A percentile compares a stretch with the other conserved stretches of the same genome.
Evolutionary conservation across 352 stramenopile species (phyloP).

Genomic region (Phytophthora megakarya): DNA sequence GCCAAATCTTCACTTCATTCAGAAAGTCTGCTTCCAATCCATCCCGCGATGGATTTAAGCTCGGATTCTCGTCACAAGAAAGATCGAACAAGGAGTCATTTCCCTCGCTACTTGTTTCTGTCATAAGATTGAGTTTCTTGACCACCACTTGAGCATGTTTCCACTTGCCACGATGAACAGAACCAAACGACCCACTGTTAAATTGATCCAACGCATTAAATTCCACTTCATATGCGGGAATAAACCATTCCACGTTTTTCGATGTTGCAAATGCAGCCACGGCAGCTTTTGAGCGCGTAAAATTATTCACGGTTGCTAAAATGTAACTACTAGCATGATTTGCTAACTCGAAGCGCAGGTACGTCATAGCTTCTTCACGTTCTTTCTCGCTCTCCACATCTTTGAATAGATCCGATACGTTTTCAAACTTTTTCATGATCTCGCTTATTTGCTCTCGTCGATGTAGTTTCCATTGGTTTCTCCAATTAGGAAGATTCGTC

Average conservation of each 20-base stretch:
- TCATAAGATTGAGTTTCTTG: constrained; percentile 20
- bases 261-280: background rate
- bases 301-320: background rate
- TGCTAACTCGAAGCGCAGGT: constrained; percentile 14
- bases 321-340: constrained; percentile 7
- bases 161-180: constrained; percentile 25
- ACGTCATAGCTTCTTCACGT: background rate
- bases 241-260: constrained; percentile 24
- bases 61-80: background rate
- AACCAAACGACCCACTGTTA: constrained; percentile 17
- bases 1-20: constrained; percentile 28
- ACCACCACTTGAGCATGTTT: constrained; percentile 19
- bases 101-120: background rate
- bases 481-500: background rate
- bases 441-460: background rate
- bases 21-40: background rate
- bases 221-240: constrained; percentile 28
- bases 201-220: constrained; percentile 26
- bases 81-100: background rate
- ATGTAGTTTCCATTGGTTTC: constrained; percentile 2
- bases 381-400: background rate
- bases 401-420: constrained; percentile 2
- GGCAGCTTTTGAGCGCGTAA: background rate
- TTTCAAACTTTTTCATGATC: background rate
- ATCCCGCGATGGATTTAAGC: background rate